Percentiles rank a stretch among this genome's conserved stretches.
phyloP scores from a whole-genome alignment of 495 filamentous ascomycete genomes.

The Bryoglossum gracile region DNA sequence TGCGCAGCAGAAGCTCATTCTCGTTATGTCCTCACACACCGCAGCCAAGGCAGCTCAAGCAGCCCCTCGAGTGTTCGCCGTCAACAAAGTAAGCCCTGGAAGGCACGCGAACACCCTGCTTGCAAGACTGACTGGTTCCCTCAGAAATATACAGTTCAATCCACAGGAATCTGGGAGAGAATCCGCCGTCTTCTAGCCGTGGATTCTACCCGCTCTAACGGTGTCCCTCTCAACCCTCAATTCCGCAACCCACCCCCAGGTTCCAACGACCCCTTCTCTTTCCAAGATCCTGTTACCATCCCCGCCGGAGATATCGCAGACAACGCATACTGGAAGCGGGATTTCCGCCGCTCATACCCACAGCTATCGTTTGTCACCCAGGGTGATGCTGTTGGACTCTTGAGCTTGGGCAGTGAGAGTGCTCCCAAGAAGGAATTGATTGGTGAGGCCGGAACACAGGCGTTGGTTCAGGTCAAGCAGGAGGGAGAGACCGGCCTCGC shows the following conservation, averaged over 20 bases:
- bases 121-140: constrained; percentile 1
- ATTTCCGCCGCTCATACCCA: constrained; percentile 81
- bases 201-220: constrained; percentile 83
- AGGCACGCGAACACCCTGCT: too few species aligned
- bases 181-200: constrained; percentile 72
- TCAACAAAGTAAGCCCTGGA: constrained; percentile 35
- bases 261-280: constrained; percentile 61
- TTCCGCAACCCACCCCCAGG: constrained; percentile 87
- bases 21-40: constrained; percentile 48
- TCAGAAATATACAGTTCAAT: constrained; percentile 97
- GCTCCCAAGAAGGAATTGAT: constrained; percentile 80
- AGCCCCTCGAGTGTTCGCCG: constrained; percentile 36
- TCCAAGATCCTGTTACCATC: constrained; percentile 83
- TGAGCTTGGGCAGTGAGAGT: constrained; percentile 71
- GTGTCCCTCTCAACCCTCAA: constrained; percentile 86
- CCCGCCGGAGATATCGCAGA: constrained; percentile 95
- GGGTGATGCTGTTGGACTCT: constrained; percentile 74
- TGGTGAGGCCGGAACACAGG: constrained; percentile 75
- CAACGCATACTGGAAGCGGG: constrained; percentile 98
- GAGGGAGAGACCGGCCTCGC: constrained; percentile 65
- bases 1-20: constrained; percentile 5
- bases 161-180: constrained; percentile 79
- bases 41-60: constrained; percentile 44
- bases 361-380: constrained; percentile 71
- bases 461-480: constrained; percentile 72